phyloP scores from a whole-genome alignment of 2,329 filamentous ascomycete genomes.

The Venturiaceae sp. region DNA sequence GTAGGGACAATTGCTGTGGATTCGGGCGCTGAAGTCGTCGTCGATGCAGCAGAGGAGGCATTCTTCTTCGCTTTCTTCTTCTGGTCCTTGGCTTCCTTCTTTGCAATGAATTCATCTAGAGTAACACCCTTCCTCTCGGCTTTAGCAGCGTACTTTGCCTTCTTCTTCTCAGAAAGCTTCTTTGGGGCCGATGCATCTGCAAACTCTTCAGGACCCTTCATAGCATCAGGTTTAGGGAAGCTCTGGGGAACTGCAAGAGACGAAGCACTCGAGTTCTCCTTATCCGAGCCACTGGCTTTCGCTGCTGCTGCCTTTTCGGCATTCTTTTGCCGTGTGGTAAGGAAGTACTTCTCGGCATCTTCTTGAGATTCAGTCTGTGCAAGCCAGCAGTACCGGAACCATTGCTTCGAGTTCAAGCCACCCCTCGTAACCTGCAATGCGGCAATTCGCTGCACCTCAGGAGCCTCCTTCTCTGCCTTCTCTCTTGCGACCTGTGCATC shows the following conservation, averaged over 20 bases:
- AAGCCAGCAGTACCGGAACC: not conserved
- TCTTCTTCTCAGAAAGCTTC: constrained; percentile 3
- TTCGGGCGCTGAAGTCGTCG: not conserved
- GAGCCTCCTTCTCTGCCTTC: constrained; percentile 1
- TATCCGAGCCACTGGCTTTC: not conserved
- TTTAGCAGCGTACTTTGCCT: not conserved
- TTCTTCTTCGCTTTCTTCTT: not conserved
- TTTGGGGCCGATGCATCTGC: not conserved
- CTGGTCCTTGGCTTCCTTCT: not conserved
- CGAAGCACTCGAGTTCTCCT: not conserved
- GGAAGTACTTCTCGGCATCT: not conserved
- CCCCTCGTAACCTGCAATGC: not conserved
- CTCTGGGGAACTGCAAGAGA: not conserved
- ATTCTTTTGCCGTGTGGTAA: not conserved
- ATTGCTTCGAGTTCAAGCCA: not conserved
- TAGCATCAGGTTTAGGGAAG: not conserved
- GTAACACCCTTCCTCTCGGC: constrained; percentile 8
- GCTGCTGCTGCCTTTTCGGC: not conserved
- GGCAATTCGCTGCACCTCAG: not conserved
- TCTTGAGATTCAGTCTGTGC: not conserved
- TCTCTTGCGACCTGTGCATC: not conserved
- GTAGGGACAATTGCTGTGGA: not conserved
- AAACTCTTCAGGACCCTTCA: not conserved
- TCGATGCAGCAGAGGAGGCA: not conserved
- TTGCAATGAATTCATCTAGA: constrained; percentile 3